phyloP scores from a whole-genome alignment of 768 basidiomycete species.

The Amyloporia xantha region DNA sequence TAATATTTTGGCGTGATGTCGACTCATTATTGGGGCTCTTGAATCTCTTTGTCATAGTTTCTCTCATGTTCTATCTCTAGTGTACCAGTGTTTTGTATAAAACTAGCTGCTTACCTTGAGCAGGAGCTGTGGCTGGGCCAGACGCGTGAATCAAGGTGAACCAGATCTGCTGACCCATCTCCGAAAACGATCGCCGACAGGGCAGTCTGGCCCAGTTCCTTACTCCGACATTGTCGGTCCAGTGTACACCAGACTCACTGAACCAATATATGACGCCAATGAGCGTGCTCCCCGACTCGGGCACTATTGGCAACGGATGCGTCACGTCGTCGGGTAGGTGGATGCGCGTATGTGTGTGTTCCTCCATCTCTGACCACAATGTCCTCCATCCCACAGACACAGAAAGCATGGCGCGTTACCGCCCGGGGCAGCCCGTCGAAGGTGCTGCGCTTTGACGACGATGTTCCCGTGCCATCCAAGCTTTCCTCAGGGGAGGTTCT shows the following conservation, averaged over 20 bases:
- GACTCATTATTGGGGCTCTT: too few species aligned
- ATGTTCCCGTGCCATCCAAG: conserved; percentile 23
- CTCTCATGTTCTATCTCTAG: too few species aligned
- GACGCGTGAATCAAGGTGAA: conserved; percentile 20
- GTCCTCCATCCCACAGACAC: conserved; percentile 12
- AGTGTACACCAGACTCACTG: not conserved
- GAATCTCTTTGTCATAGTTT: too few species aligned
- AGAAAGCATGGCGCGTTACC: conserved; percentile 25
- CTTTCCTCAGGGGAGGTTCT: conserved; percentile 39
- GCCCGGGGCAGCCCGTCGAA: conserved; percentile 23
- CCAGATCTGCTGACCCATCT: conserved; percentile 1
- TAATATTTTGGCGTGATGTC: too few species aligned
- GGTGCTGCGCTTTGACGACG: conserved; percentile 22
- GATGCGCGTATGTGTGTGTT: too few species aligned
- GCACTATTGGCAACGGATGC: too few species aligned
- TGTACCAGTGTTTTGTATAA: too few species aligned
- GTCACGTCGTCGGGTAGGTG: too few species aligned
- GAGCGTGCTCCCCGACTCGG: too few species aligned
- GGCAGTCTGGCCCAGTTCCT: not conserved
- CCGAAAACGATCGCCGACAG: not conserved
- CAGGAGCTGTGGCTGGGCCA: conserved; percentile 23
- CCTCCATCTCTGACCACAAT: too few species aligned
- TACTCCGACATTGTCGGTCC: not conserved
- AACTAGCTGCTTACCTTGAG: conserved; percentile 17
- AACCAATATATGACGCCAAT: not conserved